Evolutionary conservation across 805 yeast genomes (phyloP).

Genomic region (Cyberlindnera mycetangii): DNA sequence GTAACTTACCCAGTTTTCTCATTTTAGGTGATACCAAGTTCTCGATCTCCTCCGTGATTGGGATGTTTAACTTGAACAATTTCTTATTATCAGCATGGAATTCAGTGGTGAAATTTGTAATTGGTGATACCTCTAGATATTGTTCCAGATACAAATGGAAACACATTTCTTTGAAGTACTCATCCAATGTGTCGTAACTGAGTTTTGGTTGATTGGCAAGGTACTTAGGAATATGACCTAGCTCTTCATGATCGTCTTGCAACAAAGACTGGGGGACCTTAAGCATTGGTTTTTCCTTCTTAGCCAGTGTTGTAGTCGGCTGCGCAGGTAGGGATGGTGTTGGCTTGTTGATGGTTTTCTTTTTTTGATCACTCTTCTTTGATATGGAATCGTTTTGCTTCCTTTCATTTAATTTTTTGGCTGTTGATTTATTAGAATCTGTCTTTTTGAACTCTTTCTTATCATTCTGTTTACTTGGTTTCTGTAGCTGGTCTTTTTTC

Average conservation of each 20-base stretch:
- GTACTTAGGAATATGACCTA: constrained; percentile 27
- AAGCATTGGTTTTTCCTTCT: constrained; percentile 12
- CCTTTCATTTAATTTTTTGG: not conserved
- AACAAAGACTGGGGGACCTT: constrained; percentile 11
- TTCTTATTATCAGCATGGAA: constrained; percentile 47
- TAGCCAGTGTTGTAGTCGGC: not conserved
- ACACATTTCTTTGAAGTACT: constrained; percentile 57
- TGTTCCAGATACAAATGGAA: constrained; percentile 65
- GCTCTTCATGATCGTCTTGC: constrained; percentile 25
- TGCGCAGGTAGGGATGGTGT: not conserved
- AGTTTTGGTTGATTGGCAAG: constrained; percentile 37
- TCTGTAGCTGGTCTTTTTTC: not conserved
- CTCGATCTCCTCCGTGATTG: constrained; percentile 46
- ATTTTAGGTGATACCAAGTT: constrained; percentile 49
- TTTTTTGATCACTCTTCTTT: not conserved
- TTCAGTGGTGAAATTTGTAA: constrained; percentile 46
- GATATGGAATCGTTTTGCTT: not conserved
- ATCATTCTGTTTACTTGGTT: not conserved
- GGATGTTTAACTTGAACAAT: constrained; percentile 41
- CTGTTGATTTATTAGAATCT: not conserved
- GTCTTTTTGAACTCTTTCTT: not conserved
- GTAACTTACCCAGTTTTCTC: constrained; percentile 51
- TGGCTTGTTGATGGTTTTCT: not conserved
- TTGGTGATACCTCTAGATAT: constrained; percentile 43
- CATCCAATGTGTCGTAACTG: constrained; percentile 45